Evolutionary conservation across 768 basidiomycete species (phyloP).

Genomic region (Lactarius evosmus): DNA sequence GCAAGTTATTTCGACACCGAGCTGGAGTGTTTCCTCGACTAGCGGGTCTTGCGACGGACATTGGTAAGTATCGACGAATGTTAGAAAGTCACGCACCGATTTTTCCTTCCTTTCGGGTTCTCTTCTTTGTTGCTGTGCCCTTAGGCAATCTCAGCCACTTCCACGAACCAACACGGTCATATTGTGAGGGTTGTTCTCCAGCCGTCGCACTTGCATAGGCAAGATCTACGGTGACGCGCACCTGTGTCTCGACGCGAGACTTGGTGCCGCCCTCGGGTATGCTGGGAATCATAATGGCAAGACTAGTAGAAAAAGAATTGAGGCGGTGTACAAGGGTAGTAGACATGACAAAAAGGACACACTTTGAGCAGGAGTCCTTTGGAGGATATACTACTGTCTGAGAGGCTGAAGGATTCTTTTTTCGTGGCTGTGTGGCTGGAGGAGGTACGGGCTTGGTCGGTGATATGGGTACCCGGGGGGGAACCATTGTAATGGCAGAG

Average conservation of each 20-base stretch:
- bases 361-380: slow-evolving; percentile 78
- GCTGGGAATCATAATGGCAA: slow-evolving; percentile 79
- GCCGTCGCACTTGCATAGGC: slow-evolving; percentile 62
- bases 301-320: slow-evolving; percentile 40
- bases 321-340: slow-evolving; percentile 1
- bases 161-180: slow-evolving; percentile 86
- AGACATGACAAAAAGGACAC: slow-evolving; percentile 32
- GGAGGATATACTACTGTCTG: slow-evolving; percentile 67
- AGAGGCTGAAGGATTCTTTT: slow-evolving; percentile 48
- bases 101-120: slow-evolving; percentile 80
- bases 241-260: slow-evolving; percentile 93
- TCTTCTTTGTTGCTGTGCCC: slow-evolving; percentile 79
- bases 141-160: slow-evolving; percentile 80
- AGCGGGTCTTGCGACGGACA: slow-evolving; percentile 49
- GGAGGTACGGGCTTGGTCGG: slow-evolving; percentile 66
- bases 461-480: slow-evolving; percentile 39
- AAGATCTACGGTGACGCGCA: slow-evolving; percentile 78
- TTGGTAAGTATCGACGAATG: background rate
- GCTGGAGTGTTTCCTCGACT: slow-evolving; percentile 65
- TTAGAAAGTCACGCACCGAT: slow-evolving; percentile 51
- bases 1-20: slow-evolving; percentile 73
- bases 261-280: slow-evolving; percentile 83
- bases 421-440: slow-evolving; percentile 56
- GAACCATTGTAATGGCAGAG: slow-evolving; percentile 18
- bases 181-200: slow-evolving; percentile 53